Evolutionary conservation across 768 basidiomycete species (phyloP), one percentile per base, ranked within the genome.

Genomic region (Lentinus brumalis): DNA sequence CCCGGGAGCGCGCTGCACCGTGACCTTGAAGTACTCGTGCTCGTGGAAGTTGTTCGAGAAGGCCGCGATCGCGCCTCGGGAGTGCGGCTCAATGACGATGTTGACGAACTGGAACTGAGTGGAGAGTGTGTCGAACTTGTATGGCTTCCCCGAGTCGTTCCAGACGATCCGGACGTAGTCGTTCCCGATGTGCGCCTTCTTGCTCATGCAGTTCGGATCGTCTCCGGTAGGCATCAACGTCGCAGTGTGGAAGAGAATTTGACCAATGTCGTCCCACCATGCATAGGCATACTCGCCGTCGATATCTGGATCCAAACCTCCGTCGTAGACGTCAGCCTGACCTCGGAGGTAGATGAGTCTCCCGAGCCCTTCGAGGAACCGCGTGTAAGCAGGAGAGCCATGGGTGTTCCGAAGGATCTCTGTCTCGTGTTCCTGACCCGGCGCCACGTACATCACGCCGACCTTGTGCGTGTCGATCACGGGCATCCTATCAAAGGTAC

Each of bases 231-330:
- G 97, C 96, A 98, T 98, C 80, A 99, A 88, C 2, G 97, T 98
- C 9, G 96, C 92, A 3, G 94, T 90, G 74, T 98, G 97, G 72
- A 92, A 99, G 56, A 98, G 82, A 62, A 97, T 86, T 71, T 98
- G 96, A 4, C 91, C 87, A 52, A 98, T 95, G 69, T 98, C 95
- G 73, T 98, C 95, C 93, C 96, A 97, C 96, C 96, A 99, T 0
- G 96, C 94, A 71, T 98, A 98, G 0, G 96, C 93, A 70, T 96
- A 97, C 74, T 95, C 91, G 14, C 97, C 97, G 69, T 99, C 95
- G 68, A 91, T 86, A 62, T 94, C 92, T 8, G 93, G 86, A 69
- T 94, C 89, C 29, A 98, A 81, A 4, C 94, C 93, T 8, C 96
- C 97, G 2, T 91, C 91, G 72, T 96, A 97, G 16, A 98, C 87